Percentiles rank a stretch among this genome's conserved stretches.
These are phyloP conservation scores for Didymella exigua DNA, from an alignment of 2,329 filamentous ascomycete species.

Conservation along the genomic window DNA sequence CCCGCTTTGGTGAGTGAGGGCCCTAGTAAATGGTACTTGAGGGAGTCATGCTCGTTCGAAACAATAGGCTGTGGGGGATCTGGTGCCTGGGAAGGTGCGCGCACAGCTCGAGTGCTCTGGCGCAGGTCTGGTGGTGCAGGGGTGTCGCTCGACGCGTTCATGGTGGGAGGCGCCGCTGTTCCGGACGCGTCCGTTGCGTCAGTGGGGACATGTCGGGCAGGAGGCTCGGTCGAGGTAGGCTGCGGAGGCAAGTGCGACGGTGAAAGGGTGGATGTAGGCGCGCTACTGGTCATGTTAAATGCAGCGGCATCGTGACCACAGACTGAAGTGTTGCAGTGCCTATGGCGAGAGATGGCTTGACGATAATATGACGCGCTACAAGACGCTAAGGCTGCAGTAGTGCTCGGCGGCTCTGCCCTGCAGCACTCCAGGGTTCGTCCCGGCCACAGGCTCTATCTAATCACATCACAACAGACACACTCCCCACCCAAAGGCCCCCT, in stretches of 20 bases:
- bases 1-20: constrained; percentile 93
- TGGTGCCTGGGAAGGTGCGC: background rate
- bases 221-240: constrained; percentile 6
- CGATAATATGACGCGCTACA: constrained; percentile 30
- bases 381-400: constrained; percentile 10
- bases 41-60: constrained; percentile 61
- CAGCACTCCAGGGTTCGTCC: constrained; percentile 21
- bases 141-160: constrained; percentile 13
- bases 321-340: constrained; percentile 2
- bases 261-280: constrained; percentile 23
- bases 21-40: constrained; percentile 89
- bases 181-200: constrained; percentile 20
- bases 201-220: constrained; percentile 20
- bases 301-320: constrained; percentile 25
- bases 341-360: constrained; percentile 11
- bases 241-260: constrained; percentile 14
- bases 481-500: constrained; percentile 21
- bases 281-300: constrained; percentile 31
- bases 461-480: constrained; percentile 30
- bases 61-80: constrained; percentile 12
- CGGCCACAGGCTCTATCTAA: constrained; percentile 16
- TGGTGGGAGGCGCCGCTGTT: constrained; percentile 19
- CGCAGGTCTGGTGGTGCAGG: constrained; percentile 8
- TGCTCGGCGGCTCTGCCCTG: constrained; percentile 1
- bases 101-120: constrained; percentile 12